Base-by-base conservation (phyloP, 2,329 filamentous ascomycete genomes). In the Podosphaera xanthii region DNA sequence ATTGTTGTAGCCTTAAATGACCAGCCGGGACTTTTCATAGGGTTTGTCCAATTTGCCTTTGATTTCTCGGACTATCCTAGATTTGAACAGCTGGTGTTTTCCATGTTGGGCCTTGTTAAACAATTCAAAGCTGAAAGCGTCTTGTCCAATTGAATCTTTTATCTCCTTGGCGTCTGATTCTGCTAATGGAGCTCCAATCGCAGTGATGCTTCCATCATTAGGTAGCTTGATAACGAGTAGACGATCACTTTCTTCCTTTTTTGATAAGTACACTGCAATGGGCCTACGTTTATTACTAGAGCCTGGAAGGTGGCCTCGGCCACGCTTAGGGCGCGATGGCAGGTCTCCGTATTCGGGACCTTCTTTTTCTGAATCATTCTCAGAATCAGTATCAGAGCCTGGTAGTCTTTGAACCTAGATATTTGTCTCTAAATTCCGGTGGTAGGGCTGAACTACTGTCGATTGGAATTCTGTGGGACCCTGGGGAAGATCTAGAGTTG, bases 11-110 rank as follows among this genome's bases (percentile, higher is more conserved):
- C 22, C 22, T 22, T 22, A 1, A 22, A 22, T 22, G 22, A 46
- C 42, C 22, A 46, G 42, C 42, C 2, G 42, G 22, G 42, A 46
- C 30, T 61, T 58, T 2, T 61, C 57, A 30, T 60, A 61, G 2
- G 5, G 58, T 35, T 61, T 58, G 10, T 57, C 53, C 10, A 36
- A 14, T 33, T 34, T 33, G 9, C 53, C 35, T 10, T 30, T 34
- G 30, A 4, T 36, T 7, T 56, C 9, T 22, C 22, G 22, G 22
- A 22, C 22, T 22, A 22, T 22, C 22, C 22, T 22, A 22, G 22
- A 22, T 22, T 22, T 22, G 22, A 22, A 22, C 22, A 22, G 22
- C 22, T 1, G 22, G 22, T 22, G 22, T 22, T 22, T 22, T 22
- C 22, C 22, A 22, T 22, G 22, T 22, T 22, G 22, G 22, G 22